These are phyloP conservation scores for Heliophila coronopifolia DNA, from an alignment of 441 rosid species.

Conservation along the genomic window DNA sequence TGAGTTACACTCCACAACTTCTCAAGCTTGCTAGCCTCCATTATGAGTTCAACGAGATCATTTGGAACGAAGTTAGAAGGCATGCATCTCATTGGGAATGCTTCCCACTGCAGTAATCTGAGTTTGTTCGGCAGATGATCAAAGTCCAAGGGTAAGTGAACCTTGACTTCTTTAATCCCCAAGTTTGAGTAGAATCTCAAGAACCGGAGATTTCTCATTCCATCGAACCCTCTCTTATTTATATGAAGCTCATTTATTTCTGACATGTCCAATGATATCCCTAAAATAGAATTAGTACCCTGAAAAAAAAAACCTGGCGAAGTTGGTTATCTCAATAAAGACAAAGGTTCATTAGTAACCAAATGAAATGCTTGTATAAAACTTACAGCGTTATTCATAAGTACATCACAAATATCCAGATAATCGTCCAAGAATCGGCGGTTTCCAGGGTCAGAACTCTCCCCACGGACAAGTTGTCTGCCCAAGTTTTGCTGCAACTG, in stretches of 20 bases:
- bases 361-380: too few species aligned
- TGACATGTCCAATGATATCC: neutral
- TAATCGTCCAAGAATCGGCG: too few species aligned
- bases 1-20: slow-evolving; percentile 6
- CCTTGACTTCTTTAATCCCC: neutral
- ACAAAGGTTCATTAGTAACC: too few species aligned
- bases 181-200: neutral
- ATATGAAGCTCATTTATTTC: neutral
- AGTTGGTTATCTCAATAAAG: too few species aligned
- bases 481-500: too few species aligned
- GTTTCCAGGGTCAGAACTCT: too few species aligned
- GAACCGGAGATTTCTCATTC: slow-evolving; percentile 6
- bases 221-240: neutral
- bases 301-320: slow-evolving; percentile 13
- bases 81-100: slow-evolving; percentile 11
- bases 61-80: neutral
- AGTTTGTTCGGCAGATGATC: neutral
- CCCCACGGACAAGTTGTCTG: too few species aligned
- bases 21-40: slow-evolving; percentile 4
- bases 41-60: slow-evolving; percentile 1
- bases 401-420: too few species aligned
- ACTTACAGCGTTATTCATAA: too few species aligned
- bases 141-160: neutral
- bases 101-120: neutral
- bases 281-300: neutral